Evolutionary conservation across 164 flowering plant species (phyloP).

Genomic region (Taxillus chinensis): DNA sequence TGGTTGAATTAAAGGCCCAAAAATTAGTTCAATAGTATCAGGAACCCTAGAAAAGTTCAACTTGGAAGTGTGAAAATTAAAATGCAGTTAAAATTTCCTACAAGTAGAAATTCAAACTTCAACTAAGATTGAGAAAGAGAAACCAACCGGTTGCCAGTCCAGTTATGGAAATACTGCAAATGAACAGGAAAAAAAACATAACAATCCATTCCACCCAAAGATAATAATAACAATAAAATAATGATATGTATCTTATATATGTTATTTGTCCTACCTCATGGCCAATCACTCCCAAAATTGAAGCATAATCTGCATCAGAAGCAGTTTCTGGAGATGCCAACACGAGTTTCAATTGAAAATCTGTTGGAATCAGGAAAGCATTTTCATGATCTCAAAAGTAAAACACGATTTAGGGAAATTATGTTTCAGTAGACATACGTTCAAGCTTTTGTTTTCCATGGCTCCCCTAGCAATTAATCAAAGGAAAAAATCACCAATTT

Average conservation of each 20-base stretch:
- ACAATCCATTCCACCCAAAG: neutral
- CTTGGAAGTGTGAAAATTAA: too few relatives aligned
- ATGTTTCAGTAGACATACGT: slow-evolving; percentile 35
- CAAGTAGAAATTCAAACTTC: neutral
- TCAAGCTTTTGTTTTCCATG: slow-evolving; percentile 98
- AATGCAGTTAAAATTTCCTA: too few relatives aligned
- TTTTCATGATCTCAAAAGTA: neutral
- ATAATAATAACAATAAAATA: neutral
- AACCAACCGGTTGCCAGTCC: slow-evolving; percentile 96
- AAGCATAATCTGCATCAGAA: slow-evolving; percentile 88
- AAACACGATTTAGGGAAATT: neutral
- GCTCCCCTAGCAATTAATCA: slow-evolving; percentile 75
- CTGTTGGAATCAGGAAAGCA: slow-evolving; percentile 21
- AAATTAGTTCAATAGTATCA: neutral
- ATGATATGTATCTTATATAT: neutral
- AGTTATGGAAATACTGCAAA: slow-evolving; percentile 97
- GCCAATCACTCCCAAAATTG: slow-evolving; percentile 94
- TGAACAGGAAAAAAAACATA: slow-evolving; percentile 2
- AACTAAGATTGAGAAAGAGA: neutral
- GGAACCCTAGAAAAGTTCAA: too few relatives aligned
- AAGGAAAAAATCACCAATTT: slow-evolving; percentile 6
- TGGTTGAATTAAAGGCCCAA: too few relatives aligned
- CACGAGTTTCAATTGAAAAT: slow-evolving; percentile 91
- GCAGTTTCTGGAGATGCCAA: slow-evolving; percentile 99
- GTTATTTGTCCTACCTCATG: slow-evolving; percentile 54